Base-by-base conservation (phyloP, 2,329 filamentous ascomycete genomes). In the Fusarium compactum region DNA sequence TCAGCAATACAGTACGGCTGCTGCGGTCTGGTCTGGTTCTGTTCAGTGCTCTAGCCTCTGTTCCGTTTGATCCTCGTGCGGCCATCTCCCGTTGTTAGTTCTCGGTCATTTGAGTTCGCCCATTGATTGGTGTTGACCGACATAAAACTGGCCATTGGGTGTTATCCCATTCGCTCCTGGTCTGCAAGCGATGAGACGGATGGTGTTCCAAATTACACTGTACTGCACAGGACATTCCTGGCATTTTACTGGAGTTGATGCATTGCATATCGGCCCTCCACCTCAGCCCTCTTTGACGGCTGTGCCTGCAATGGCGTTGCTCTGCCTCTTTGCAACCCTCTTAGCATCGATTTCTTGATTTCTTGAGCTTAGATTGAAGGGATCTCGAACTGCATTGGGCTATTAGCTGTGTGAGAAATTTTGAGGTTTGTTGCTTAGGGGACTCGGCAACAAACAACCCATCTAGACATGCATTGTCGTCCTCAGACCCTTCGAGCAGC, bases 241-340 rank as follows among this genome's bases (percentile, higher is more conserved):
- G 34, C 55, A 29, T 20, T 25, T 38, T 48, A 29, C 43, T 58
- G 20, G 16, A 45, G 58, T 58, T 47, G 58, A 65, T 72, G 69
- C 62, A 73, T 58, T 72, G 67, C 62, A 74, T 60, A 60, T 70
- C 64, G 47, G 60, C 72, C 72, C 69, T 75, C 73, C 73, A 75
- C 73, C 71, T 74, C 73, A 75, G 73, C 73, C 73, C 69, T 75
- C 62, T 74, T 70, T 66, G 55, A 64, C 64, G 73, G 73, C 73
- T 72, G 70, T 75, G 72, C 72, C 69, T 74, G 70, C 65, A 55
- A 71, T 69, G 65, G 68, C 56, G 54, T 40, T 69, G 69, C 64
- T 64, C 73, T 72, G 71, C 67, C 70, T 59, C 56, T 62, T 53
- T 72, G 57, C 70, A 65, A 50, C 66, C 50, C 30, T 32, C 47